Conservation (phyloP, 176 grass and related monocot species). For the Triticum monococcum region DNA sequence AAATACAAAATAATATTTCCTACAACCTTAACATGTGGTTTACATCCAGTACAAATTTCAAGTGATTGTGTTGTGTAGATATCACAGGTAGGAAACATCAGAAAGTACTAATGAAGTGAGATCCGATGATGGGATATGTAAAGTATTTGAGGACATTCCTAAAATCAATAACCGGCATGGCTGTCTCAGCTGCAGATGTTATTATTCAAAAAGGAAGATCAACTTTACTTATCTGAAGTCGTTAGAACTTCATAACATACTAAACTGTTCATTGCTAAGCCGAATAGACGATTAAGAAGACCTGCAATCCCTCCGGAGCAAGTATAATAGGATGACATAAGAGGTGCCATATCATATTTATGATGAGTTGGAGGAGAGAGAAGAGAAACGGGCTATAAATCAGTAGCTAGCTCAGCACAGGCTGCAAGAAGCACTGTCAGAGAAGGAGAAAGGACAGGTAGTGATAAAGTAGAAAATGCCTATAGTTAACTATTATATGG, state of each 20-base stretch:
- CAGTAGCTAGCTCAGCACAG: no score
- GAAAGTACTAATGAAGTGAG: slow-evolving; percentile 14
- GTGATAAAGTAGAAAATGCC: no score
- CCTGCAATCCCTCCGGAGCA: neutral
- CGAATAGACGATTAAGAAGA: no score
- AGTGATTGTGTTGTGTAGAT: neutral
- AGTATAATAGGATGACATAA: no score
- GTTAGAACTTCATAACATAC: neutral
- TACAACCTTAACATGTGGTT: neutral
- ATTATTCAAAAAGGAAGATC: neutral
- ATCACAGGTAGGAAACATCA: neutral
- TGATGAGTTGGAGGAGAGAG: no score
- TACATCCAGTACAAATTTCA: neutral
- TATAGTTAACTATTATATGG: no score
- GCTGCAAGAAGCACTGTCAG: no score
- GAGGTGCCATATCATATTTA: no score
- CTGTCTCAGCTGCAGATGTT: neutral
- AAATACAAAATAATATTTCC: neutral
- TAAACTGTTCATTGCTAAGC: neutral
- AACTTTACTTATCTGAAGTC: neutral
- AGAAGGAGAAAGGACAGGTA: no score
- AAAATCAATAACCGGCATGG: slow-evolving; percentile 1
- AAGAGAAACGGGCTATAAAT: no score
- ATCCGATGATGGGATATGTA: neutral
- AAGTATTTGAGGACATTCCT: neutral